A percentile compares a stretch with the other conserved stretches of the same genome.
These are phyloP conservation scores for Sordariomycetes sp. DNA, from an alignment of 2,329 filamentous ascomycete genomes.

Conservation along the genomic window DNA sequence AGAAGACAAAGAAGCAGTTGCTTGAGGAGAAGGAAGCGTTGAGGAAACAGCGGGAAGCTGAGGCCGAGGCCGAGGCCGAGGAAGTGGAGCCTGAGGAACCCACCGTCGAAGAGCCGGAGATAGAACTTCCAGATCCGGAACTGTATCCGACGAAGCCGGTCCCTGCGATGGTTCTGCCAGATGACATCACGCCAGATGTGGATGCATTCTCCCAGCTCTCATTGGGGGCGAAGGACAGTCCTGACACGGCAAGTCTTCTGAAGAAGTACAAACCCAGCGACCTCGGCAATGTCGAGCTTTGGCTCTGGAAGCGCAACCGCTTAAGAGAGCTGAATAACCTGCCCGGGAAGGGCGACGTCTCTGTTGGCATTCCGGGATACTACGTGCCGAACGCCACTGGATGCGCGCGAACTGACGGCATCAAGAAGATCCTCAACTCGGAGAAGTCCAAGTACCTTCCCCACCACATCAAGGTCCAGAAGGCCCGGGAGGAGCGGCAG, in stretches of 20 bases:
- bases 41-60: conserved; percentile 37
- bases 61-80: conserved; percentile 22
- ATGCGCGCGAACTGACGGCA: conserved; percentile 79
- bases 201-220: conserved; percentile 27
- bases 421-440: conserved; percentile 89
- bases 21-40: conserved; percentile 54
- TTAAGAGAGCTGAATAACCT: conserved; percentile 39
- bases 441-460: conserved; percentile 98
- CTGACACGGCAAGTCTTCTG: conserved; percentile 32
- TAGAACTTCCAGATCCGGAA: conserved; percentile 24
- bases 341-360: conserved; percentile 12
- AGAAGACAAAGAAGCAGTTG: conserved; percentile 66
- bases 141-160: conserved; percentile 35
- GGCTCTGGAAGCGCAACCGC: conserved; percentile 43
- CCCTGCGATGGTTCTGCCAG: conserved; percentile 29
- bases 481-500: conserved; percentile 81
- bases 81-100: conserved; percentile 14
- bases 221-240: conserved; percentile 29
- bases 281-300: conserved; percentile 36
- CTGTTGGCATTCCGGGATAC: conserved; percentile 43
- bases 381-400: conserved; percentile 82
- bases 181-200: conserved; percentile 30
- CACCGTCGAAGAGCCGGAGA: conserved; percentile 13
- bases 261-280: conserved; percentile 30
- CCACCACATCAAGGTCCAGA: conserved; percentile 93